Base-by-base conservation (phyloP, 164 flowering plant genomes). In the Euptelea pleiosperma region DNA sequence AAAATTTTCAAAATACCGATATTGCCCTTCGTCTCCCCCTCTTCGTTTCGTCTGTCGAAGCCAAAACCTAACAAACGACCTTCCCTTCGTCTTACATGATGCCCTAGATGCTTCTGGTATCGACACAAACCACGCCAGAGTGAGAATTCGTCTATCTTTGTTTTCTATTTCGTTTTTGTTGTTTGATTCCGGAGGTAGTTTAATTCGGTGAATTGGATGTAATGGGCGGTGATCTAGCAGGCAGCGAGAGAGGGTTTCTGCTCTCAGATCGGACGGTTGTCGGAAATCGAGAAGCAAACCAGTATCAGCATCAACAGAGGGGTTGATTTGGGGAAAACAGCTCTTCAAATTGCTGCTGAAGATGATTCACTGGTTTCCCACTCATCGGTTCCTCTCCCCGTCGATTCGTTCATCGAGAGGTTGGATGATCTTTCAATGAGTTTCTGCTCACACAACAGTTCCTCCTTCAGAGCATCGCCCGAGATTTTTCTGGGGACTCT, bases 281-380 rank as follows among this genome's bases (percentile, higher is more conserved):
- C 85, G 9, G 61, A 36, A n/a, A 71, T 89, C 1, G 91, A 89
- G 75, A 82, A 84, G 67, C 84, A 80, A 56, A 85, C 86, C 12
- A 89, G 96, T 68, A 89, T 89, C 41, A 50, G 73, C 66, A 81
- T 86, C 16, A 83, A 83, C 36, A 77, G 77, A 63, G 58, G 73
- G 28, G 83, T 86, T 49, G 84, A 85, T 71, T 73, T 89, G 66
- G 94, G 71, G 28, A 82, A 58, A 74, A 66, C 82, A 21, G 96
- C 94, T 34, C 82, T 89, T 18, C 63, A 76, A 47, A 77, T 86
- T 43, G 89, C 88, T 4, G 94, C 88, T 4, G 96, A 89, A 70
- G 96, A 89, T 73, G 91, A 89, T 69, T 78, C 91, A 8, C 75
- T 89, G 12, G 63, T 86, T 4, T 83, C 96, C 0, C 94, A 85